phyloP scores from a whole-genome alignment of 1,284 basidiomycete species.

The Xerocomus amazonicus region DNA sequence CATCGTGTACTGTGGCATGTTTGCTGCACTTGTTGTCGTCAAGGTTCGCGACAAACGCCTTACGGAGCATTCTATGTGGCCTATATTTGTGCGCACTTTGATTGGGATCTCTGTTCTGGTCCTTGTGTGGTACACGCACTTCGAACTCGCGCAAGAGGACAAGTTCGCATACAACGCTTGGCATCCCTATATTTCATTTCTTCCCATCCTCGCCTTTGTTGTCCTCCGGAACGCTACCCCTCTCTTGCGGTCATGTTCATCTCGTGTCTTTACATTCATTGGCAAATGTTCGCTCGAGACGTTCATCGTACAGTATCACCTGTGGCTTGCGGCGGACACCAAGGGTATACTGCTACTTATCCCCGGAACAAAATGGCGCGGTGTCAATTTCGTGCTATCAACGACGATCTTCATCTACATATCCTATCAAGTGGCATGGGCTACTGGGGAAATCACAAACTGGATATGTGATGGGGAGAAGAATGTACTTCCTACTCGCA shows the following conservation, averaged over 20 bases:
- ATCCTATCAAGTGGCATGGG: conserved; percentile 70
- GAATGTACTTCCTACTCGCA: conserved; percentile 34
- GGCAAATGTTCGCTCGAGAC: conserved; percentile 83
- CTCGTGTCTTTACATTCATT: conserved; percentile 72
- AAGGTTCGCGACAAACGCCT: conserved; percentile 72
- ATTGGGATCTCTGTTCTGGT: conserved; percentile 49
- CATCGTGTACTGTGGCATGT: conserved; percentile 85
- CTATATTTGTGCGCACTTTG: conserved; percentile 45
- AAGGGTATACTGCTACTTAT: conserved; percentile 80
- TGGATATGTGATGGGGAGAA: conserved; percentile 55
- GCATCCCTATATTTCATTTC: conserved; percentile 80
- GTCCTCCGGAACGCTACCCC: conserved; percentile 73
- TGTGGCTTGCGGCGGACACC: conserved; percentile 86
- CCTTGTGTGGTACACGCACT: conserved; percentile 76
- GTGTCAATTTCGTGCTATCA: conserved; percentile 73
- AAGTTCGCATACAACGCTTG: conserved; percentile 84
- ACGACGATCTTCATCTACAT: conserved; percentile 77
- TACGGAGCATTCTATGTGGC: conserved; percentile 69
- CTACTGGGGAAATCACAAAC: conserved; percentile 69
- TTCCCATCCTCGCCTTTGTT: conserved; percentile 76
- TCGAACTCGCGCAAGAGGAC: conserved; percentile 70
- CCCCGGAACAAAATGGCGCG: conserved; percentile 69
- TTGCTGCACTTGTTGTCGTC: conserved; percentile 69
- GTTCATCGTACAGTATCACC: conserved; percentile 86
- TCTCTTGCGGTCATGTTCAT: conserved; percentile 66